These are phyloP conservation scores for Mucuna pruriens DNA, from an alignment of 306 rosid species.

Conservation along the genomic window DNA sequence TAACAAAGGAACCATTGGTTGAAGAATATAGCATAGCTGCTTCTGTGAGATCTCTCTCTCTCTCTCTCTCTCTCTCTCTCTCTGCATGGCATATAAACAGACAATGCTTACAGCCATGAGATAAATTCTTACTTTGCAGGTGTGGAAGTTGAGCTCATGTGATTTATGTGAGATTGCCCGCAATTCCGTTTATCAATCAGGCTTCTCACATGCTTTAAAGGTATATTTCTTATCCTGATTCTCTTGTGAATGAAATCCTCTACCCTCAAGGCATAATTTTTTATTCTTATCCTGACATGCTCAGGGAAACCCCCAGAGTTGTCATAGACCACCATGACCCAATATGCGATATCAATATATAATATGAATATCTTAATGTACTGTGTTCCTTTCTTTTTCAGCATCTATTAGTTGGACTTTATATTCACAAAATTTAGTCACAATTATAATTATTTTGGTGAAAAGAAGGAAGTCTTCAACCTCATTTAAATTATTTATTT, in stretches of 20 bases:
- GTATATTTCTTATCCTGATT: slow-evolving; percentile 45
- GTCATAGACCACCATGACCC: slow-evolving; percentile 6
- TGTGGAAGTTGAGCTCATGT: slow-evolving; percentile 97
- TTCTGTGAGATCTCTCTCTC: slow-evolving; percentile 73
- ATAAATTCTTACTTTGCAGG: slow-evolving; percentile 55
- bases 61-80: neutral
- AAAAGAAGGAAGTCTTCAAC: neutral
- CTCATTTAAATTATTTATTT: neutral
- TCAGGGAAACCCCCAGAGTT: neutral
- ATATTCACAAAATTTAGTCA: neutral
- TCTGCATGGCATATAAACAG: neutral
- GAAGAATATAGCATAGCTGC: slow-evolving; percentile 99
- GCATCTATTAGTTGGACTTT: neutral
- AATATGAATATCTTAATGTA: neutral
- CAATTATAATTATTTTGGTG: neutral
- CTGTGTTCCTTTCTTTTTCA: neutral
- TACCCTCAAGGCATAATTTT: neutral
- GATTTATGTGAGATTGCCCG: slow-evolving; percentile 97
- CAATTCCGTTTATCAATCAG: slow-evolving; percentile 94
- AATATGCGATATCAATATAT: slow-evolving; percentile 18
- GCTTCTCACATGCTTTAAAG: slow-evolving; percentile 95
- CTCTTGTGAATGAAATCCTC: slow-evolving; percentile 16
- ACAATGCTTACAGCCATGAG: slow-evolving; percentile 15
- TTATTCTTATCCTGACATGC: neutral
- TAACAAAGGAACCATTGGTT: slow-evolving; percentile 96